phyloP scores from a whole-genome alignment of 2,329 filamentous ascomycete genomes.

The Macroventuria anomochaeta region DNA sequence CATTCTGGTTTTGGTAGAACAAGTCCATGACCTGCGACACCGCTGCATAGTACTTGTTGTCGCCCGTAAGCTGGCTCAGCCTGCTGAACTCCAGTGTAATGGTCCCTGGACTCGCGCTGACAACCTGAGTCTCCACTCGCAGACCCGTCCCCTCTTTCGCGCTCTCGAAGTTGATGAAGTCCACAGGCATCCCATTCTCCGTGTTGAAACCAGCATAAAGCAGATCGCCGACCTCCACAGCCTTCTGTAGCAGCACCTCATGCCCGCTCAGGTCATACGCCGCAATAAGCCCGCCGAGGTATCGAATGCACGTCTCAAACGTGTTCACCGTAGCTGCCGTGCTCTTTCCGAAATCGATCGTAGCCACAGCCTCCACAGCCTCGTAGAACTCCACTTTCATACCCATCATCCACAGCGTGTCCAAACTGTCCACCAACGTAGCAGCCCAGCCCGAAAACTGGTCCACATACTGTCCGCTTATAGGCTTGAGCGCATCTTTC shows the following conservation, averaged over 20 bases:
- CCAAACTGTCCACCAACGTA: conserved; percentile 68
- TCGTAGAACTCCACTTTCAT: conserved; percentile 80
- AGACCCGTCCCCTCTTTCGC: conserved; percentile 52
- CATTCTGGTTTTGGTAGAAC: conserved; percentile 75
- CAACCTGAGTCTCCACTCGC: conserved; percentile 63
- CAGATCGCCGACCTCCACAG: conserved; percentile 77
- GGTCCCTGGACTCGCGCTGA: conserved; percentile 60
- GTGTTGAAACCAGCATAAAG: conserved; percentile 86
- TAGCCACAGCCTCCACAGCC: conserved; percentile 70
- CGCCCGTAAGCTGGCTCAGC: conserved; percentile 81
- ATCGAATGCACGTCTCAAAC: conserved; percentile 91
- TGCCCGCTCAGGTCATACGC: conserved; percentile 88
- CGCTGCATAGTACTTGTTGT: conserved; percentile 87
- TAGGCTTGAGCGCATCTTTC: conserved; percentile 67
- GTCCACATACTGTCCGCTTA: conserved; percentile 60
- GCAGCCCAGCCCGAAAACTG: conserved; percentile 72
- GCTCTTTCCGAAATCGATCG: conserved; percentile 84
- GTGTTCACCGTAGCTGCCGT: conserved; percentile 75
- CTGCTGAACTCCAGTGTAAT: conserved; percentile 89
- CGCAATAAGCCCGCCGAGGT: conserved; percentile 81
- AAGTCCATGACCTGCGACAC: conserved; percentile 84
- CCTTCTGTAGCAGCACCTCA: conserved; percentile 73
- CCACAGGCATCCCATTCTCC: conserved; percentile 86
- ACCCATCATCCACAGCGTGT: conserved; percentile 88
- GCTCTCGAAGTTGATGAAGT: conserved; percentile 53